These are phyloP conservation scores for Przewalskia tangutica DNA, from an alignment of 257 asterid genomes.

Conservation along the genomic window DNA sequence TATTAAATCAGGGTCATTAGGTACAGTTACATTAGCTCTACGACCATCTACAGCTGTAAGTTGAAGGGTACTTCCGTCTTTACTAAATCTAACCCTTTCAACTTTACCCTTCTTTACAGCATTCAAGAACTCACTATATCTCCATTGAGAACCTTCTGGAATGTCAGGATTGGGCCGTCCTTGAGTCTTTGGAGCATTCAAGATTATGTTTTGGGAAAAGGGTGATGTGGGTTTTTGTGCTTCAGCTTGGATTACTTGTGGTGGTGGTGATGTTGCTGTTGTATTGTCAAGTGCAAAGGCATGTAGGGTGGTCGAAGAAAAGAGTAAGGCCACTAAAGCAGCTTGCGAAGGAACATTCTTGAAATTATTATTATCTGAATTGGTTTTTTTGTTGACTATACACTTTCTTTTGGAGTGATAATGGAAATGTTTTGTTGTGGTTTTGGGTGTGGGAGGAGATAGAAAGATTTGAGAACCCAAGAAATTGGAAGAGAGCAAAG, in stretches of 20 bases:
- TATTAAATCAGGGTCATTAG: conserved; percentile 89
- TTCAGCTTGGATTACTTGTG: conserved; percentile 51
- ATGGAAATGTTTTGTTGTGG: conserved; percentile 18
- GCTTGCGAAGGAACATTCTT: conserved; percentile 37
- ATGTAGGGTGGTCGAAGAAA: conserved; percentile 61
- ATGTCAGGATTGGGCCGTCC: conserved; percentile 52
- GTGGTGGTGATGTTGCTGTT: conserved; percentile 13
- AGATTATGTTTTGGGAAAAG: conserved; percentile 47
- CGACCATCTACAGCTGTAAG: conserved; percentile 91
- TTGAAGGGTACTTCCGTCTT: conserved; percentile 82
- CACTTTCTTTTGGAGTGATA: conserved; percentile 26
- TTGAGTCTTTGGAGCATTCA: conserved; percentile 85
- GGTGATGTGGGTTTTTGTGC: conserved; percentile 52
- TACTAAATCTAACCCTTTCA: conserved; percentile 85
- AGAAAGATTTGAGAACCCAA: conserved; percentile 48
- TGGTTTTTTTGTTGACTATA: conserved; percentile 12
- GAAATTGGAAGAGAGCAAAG: conserved; percentile 49
- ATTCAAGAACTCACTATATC: conserved; percentile 87
- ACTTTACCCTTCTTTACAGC: conserved; percentile 97
- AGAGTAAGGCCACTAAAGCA: conserved; percentile 64
- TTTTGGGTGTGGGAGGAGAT: conserved; percentile 66
- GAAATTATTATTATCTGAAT: conserved; percentile 18
- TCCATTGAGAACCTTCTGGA: conserved; percentile 87
- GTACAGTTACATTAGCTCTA: conserved; percentile 70
- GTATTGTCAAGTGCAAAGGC: conserved; percentile 59